These are phyloP conservation scores for Paramecium sonneborni DNA, from an alignment of 73 alveolate genomes.

Conservation along the genomic window DNA sequence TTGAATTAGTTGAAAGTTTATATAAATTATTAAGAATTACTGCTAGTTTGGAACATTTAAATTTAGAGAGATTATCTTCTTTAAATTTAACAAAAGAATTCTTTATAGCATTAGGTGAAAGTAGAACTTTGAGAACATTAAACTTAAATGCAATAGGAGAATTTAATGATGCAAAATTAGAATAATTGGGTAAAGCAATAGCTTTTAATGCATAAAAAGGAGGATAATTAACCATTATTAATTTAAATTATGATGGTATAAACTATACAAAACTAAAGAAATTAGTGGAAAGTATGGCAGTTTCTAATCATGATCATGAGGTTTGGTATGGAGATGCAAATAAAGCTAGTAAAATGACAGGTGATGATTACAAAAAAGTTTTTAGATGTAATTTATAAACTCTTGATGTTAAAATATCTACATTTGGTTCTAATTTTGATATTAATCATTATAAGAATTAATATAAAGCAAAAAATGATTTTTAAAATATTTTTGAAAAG, in stretches of 20 bases:
- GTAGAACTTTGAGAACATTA: slow-evolving; percentile 81
- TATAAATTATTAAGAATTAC: slow-evolving; percentile 90
- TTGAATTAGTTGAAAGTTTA: slow-evolving; percentile 80
- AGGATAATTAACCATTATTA: slow-evolving; percentile 78
- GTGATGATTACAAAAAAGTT: slow-evolving; percentile 75
- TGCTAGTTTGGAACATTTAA: slow-evolving; percentile 64
- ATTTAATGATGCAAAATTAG: slow-evolving; percentile 18
- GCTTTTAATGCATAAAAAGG: slow-evolving; percentile 89
- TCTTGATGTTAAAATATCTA: slow-evolving; percentile 68
- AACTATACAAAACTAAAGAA: slow-evolving; percentile 57
- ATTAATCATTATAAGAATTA: slow-evolving; percentile 72
- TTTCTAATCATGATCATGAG: slow-evolving; percentile 89
- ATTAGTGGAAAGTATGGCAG: slow-evolving; percentile 74
- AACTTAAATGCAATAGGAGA: slow-evolving; percentile 73
- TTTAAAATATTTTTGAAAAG: slow-evolving; percentile 62
- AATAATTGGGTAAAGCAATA: slow-evolving; percentile 82
- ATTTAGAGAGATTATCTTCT: slow-evolving; percentile 11
- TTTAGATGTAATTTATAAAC: slow-evolving; percentile 81
- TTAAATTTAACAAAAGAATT: slow-evolving; percentile 78
- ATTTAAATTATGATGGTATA: slow-evolving; percentile 65
- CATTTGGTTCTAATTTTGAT: slow-evolving; percentile 72
- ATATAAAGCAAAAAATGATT: slow-evolving; percentile 53
- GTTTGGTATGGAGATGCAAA: slow-evolving; percentile 80
- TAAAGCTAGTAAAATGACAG: slow-evolving; percentile 78
- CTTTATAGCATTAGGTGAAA: slow-evolving; percentile 92